These are phyloP conservation scores for Antitrichia curtipendula DNA, from an alignment of 225 moss, liverwort and hornwort genomes.

Conservation along the genomic window DNA sequence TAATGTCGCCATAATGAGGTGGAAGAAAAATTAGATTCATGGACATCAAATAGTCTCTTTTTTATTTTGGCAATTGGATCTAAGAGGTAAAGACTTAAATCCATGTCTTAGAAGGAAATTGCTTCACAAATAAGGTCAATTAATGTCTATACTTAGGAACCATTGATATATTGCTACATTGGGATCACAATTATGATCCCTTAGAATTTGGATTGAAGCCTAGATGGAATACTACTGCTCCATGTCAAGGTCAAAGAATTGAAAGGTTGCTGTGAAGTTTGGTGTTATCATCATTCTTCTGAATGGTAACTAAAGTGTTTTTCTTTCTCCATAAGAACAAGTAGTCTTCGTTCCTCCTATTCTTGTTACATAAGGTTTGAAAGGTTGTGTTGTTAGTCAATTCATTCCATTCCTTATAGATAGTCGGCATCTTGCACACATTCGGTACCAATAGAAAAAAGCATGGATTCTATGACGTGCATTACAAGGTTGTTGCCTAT, in stretches of 20 bases:
- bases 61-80: background rate
- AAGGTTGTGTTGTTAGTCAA: background rate
- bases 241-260: background rate
- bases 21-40: fast-evolving
- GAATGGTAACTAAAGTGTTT: background rate
- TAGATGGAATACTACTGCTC: background rate
- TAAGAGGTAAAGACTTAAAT: background rate
- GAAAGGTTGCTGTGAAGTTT: background rate
- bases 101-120: background rate
- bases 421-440: background rate
- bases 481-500: background rate
- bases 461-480: fast-evolving
- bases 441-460: background rate
- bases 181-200: fast-evolving
- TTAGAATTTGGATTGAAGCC: background rate
- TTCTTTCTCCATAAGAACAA: background rate
- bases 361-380: background rate
- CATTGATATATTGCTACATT: background rate
- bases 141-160: background rate
- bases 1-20: background rate
- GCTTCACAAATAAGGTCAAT: background rate
- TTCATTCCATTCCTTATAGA: background rate
- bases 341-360: background rate
- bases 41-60: background rate
- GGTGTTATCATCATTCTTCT: background rate